These are phyloP conservation scores for Tetrastigma voinierianum DNA, from an alignment of 164 flowering plant species.

Conservation along the genomic window DNA sequence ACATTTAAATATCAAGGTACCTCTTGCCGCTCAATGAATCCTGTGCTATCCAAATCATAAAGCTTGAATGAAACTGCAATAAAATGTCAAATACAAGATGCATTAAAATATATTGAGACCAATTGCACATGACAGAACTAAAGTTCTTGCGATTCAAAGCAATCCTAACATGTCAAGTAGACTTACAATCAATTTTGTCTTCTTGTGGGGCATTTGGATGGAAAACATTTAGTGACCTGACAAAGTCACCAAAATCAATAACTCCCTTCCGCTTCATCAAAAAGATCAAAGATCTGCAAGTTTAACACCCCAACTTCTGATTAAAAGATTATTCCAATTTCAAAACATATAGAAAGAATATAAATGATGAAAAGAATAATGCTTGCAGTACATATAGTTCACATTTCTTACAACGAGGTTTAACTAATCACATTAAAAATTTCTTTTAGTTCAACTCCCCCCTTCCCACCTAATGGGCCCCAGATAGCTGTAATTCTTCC, in stretches of 20 bases:
- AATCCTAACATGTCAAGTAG: slow-evolving; percentile 1
- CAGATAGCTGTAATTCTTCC: no score
- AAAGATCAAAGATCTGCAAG: slow-evolving; percentile 87
- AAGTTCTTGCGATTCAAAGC: not conserved
- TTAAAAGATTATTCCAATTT: slow-evolving; percentile 4
- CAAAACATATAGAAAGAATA: slow-evolving; percentile 3
- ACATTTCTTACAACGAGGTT: not conserved
- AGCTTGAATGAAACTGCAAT: slow-evolving; percentile 78
- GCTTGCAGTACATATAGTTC: not conserved
- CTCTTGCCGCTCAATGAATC: slow-evolving; percentile 95
- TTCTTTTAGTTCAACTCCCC: no score
- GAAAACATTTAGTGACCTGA: slow-evolving; percentile 79
- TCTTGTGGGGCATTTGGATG: slow-evolving; percentile 88
- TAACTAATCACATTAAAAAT: no score
- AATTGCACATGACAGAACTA: not conserved
- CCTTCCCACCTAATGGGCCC: no score
- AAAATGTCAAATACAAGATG: not conserved
- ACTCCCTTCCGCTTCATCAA: slow-evolving; percentile 87
- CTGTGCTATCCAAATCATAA: slow-evolving; percentile 87
- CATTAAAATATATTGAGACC: not conserved
- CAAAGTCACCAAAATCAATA: slow-evolving; percentile 95
- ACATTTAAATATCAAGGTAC: slow-evolving; percentile 29
- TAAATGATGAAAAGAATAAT: not conserved
- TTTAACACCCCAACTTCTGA: slow-evolving; percentile 7
- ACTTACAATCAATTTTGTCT: slow-evolving; percentile 90